Base-by-base conservation (phyloP, 1,139 yeast species). In the Pichia sp. region DNA sequence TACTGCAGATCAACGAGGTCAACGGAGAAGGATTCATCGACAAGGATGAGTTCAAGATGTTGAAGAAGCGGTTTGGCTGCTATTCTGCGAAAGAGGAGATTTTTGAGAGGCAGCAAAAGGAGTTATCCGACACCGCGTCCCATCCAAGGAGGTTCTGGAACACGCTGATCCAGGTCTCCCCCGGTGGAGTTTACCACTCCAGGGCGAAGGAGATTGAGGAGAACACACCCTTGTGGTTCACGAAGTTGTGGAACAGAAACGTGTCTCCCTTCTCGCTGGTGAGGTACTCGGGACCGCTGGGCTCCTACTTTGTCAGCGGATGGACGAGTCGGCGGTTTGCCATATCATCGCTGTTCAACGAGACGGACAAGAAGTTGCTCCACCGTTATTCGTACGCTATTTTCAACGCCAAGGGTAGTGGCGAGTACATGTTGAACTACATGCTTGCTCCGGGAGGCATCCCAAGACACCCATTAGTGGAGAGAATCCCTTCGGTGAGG, bases 371-470 rank as follows among this genome's bases (percentile, higher is more conserved):
- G 8, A 62, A 72, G 12, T 68, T 34, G 18, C n/a, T 86, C 53
- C 95, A 86, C 62, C 74, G 74, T 59, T 86, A 86, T 62, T 73
- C 88, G 0, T 86, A 86, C 63, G 80, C 82, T 2, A 85, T 86
- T 9, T 86, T 86, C 67, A 85, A 82, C 61, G 78, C 82, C 23
- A 78, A 74, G 3, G 95, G 93, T 0, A 81, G 86, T 1, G 93
- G 93, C 3, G 95, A 86, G 65, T 86, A 86, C 64, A 78, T 85
- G 79, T 70, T 86, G 58, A 82, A 83, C 57, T 83, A 79, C 63
- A 70, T 84, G 16, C 67, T 86, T 25, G 84, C 83, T 1, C 88
- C 91, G 10, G 95, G 93, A 4, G 95, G 89, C 1, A 78, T 80
- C 46, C 89, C 93, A 0, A 72, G 90, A 56, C 68, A 70, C 47